Evolutionary conservation across 106 monocot genomes (phyloP).

Genomic region (Triglochin maritima): DNA sequence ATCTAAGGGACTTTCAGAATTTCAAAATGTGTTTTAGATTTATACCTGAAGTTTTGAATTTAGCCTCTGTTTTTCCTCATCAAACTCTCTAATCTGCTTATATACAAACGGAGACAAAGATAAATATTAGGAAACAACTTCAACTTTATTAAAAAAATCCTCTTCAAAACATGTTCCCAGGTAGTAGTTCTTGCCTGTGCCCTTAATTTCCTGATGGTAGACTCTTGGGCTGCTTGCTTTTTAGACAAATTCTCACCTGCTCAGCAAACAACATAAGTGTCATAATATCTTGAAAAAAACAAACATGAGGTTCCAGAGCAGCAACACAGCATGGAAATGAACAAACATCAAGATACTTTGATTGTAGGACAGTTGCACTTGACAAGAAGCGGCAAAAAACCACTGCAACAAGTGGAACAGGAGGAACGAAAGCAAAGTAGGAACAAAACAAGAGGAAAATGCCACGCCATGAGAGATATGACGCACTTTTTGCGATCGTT

Average conservation of each 20-base stretch:
- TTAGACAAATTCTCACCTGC: conserved; percentile 96
- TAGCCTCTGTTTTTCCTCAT: conserved; percentile 93
- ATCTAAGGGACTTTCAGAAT: too few relatives aligned
- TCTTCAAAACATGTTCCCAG: background rate
- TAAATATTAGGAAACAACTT: background rate
- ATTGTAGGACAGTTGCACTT: too few relatives aligned
- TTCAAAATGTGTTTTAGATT: background rate
- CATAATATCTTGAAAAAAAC: too few relatives aligned
- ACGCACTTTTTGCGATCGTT: too few relatives aligned
- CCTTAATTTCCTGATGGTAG: conserved; percentile 88
- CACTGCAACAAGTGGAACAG: too few relatives aligned
- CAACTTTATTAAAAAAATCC: background rate
- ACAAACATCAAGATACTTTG: too few relatives aligned
- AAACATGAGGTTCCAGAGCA: too few relatives aligned
- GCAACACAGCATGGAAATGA: too few relatives aligned
- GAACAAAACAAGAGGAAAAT: too few relatives aligned
- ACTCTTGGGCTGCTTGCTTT: conserved; percentile 96
- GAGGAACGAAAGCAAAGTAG: too few relatives aligned
- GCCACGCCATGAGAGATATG: too few relatives aligned
- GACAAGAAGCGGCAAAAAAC: too few relatives aligned
- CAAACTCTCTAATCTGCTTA: conserved; percentile 79
- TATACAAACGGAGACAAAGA: conserved; percentile 4
- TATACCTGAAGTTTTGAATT: conserved; percentile 94
- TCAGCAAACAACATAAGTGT: background rate
- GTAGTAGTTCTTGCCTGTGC: conserved; percentile 61